Percentiles rank a stretch among this genome's conserved stretches.
phyloP scores from a whole-genome alignment of 306 rosid species.

The Sechiopsis laciniata region DNA sequence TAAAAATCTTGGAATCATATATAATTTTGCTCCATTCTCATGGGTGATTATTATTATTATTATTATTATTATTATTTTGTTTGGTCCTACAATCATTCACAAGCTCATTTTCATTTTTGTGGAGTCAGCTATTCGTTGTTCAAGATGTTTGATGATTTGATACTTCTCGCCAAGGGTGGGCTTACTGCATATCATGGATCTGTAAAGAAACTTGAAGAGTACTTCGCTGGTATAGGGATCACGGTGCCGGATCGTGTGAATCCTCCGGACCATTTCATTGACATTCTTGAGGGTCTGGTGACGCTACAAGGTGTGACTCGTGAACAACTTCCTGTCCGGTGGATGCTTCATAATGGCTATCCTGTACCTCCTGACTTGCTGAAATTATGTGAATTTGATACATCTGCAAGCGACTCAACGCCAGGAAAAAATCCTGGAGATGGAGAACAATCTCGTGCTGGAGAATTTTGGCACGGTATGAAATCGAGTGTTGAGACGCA shows the following conservation, averaged over 20 bases:
- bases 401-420: conserved; percentile 38
- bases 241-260: conserved; percentile 67
- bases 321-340: conserved; percentile 66
- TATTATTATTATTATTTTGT: background rate
- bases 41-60: background rate
- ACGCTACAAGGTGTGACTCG: conserved; percentile 49
- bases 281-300: conserved; percentile 68
- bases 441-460: conserved; percentile 45
- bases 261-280: conserved; percentile 81
- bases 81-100: conserved; percentile 12
- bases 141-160: conserved; percentile 75
- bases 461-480: conserved; percentile 57
- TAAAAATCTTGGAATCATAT: conserved; percentile 1
- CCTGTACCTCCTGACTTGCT: conserved; percentile 68
- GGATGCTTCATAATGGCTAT: conserved; percentile 84
- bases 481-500: conserved; percentile 41
- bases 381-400: conserved; percentile 45
- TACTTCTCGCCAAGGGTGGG: conserved; percentile 80
- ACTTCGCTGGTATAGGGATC: conserved; percentile 67
- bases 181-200: conserved; percentile 75
- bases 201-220: conserved; percentile 72
- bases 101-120: conserved; percentile 22
- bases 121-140: conserved; percentile 59
- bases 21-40: background rate
- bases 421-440: conserved; percentile 22